phyloP scores from a whole-genome alignment of 1,284 basidiomycete genomes.

The Apiotrichum porosum region DNA sequence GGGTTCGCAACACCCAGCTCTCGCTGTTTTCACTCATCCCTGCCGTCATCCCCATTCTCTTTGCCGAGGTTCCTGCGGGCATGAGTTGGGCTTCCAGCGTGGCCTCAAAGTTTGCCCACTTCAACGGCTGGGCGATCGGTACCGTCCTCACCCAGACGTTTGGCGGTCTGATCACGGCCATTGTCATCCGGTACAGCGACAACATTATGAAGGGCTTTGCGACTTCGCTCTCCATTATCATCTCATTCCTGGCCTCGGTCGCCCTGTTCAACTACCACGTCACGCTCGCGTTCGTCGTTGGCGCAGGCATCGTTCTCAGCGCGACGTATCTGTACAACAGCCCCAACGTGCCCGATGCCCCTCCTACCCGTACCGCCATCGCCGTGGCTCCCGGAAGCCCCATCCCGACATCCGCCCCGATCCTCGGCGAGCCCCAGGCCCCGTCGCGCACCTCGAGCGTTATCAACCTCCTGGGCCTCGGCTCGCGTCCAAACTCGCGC shows the following conservation, averaged over 20 bases:
- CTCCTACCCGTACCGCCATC: conserved; percentile 30
- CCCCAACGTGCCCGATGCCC: conserved; percentile 28
- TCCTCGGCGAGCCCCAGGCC: conserved; percentile 43
- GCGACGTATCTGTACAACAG: conserved; percentile 90
- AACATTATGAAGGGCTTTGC: conserved; percentile 77
- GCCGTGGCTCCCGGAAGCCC: conserved; percentile 44
- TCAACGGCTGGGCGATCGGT: conserved; percentile 84
- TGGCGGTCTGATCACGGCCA: conserved; percentile 82
- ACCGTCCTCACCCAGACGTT: conserved; percentile 84
- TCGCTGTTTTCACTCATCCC: conserved; percentile 90
- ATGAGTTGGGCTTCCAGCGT: conserved; percentile 31
- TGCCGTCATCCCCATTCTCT: conserved; percentile 75
- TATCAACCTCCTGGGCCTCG: conserved; percentile 32
- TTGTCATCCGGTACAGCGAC: conserved; percentile 55
- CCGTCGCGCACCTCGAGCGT: conserved; percentile 37
- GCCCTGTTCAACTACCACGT: conserved; percentile 82
- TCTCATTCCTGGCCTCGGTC: conserved; percentile 86
- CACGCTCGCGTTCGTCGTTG: conserved; percentile 75
- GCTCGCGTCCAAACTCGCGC: conserved; percentile 7
- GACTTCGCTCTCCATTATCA: conserved; percentile 83
- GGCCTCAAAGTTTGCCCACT: conserved; percentile 50
- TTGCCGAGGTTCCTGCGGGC: conserved; percentile 49
- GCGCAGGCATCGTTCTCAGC: conserved; percentile 72
- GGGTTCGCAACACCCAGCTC: conserved; percentile 95
- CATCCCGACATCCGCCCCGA: conserved; percentile 39